These are phyloP conservation scores for Hyphodiscus sp. DNA, from an alignment of 2,329 filamentous ascomycete genomes.

Conservation along the genomic window DNA sequence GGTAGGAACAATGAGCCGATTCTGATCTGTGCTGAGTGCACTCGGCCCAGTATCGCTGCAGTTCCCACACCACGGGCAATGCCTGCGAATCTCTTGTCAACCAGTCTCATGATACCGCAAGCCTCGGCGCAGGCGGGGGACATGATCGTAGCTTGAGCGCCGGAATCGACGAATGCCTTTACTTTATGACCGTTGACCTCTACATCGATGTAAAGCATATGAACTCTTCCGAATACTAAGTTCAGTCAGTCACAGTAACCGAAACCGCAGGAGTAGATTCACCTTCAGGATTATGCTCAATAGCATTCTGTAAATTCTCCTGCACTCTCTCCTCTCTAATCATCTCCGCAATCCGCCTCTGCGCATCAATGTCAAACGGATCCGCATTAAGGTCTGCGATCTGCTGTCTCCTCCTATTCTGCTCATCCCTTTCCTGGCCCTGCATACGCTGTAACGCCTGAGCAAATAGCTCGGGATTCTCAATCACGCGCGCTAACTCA, in stretches of 20 bases:
- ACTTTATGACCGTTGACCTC: constrained; percentile 89
- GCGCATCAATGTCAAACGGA: constrained; percentile 88
- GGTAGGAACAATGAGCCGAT: constrained; percentile 82
- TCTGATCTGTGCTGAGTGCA: constrained; percentile 91
- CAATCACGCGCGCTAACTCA: constrained; percentile 67
- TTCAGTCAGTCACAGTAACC: constrained; percentile 5
- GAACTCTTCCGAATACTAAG: constrained; percentile 84
- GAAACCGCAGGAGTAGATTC: constrained; percentile 27
- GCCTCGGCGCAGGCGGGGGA: constrained; percentile 84
- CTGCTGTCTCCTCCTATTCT: constrained; percentile 72
- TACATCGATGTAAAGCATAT: constrained; percentile 93
- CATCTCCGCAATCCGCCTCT: constrained; percentile 91
- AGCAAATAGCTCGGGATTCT: constrained; percentile 71
- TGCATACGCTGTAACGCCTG: constrained; percentile 63
- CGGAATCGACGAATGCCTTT: constrained; percentile 95
- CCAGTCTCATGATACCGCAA: constrained; percentile 92
- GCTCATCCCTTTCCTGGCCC: constrained; percentile 63
- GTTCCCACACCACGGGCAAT: constrained; percentile 92
- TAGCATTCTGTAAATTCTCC: constrained; percentile 92
- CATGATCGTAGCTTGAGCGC: constrained; percentile 98
- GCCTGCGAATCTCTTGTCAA: constrained; percentile 87
- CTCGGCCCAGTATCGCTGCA: constrained; percentile 86
- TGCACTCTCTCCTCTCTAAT: constrained; percentile 92
- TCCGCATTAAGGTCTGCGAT: constrained; percentile 86
- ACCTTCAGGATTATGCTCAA: constrained; percentile 98